Evolutionary conservation across 1,284 basidiomycete species (phyloP), one percentile per base, ranked within the genome.

Genomic region (Ganoderma sp.): DNA sequence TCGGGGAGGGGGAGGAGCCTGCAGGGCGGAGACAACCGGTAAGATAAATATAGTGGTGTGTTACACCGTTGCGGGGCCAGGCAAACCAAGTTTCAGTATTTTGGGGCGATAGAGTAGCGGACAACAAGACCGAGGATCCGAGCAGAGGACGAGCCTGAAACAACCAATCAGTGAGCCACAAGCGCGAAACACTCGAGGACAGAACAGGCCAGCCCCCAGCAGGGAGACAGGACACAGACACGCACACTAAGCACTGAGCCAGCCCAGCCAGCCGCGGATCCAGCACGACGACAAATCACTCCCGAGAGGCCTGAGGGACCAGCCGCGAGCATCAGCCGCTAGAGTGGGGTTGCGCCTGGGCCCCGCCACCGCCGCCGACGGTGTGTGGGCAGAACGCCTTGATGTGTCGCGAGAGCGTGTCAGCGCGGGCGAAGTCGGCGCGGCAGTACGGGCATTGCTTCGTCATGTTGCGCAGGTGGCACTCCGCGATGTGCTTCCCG

Each of bases 401-500:
- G 45, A 75, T 71, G 67, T 75, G 74, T n/a, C 74, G 73, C 28
- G 73, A 69, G 22, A 75, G 66, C 14, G 73, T 73, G 65, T 75
- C 74, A 8, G 70, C 69, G 50, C 74, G 67, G 25, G 73, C 74
- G 50, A 66, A 75, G 70, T 67, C 70, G 28, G 69, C 71, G 41
- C 66, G 68, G 58, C 74, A 75, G 65, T 75, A 63, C 28, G 71
- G 73, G 54, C 74, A 75, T 39, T 67, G 65, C 39, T 64, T 72
- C 14, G 69, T 69, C 64, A 73, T 74, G 64, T 72, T 74, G 57
- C 69, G 66, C n/a, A 75, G 68, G 59, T 75, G 74, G 56, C 73
- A 73, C 61, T 73, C 69, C 28, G 74, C 74, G 63, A 75, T 71
- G 48, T 75, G 74, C 63, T 75, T 75, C 48, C 73, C 74, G 63